Percentiles rank a stretch among this genome's conserved stretches.
These are phyloP conservation scores for Tephrocybe sp. DNA, from an alignment of 768 basidiomycete species.

Conservation along the genomic window DNA sequence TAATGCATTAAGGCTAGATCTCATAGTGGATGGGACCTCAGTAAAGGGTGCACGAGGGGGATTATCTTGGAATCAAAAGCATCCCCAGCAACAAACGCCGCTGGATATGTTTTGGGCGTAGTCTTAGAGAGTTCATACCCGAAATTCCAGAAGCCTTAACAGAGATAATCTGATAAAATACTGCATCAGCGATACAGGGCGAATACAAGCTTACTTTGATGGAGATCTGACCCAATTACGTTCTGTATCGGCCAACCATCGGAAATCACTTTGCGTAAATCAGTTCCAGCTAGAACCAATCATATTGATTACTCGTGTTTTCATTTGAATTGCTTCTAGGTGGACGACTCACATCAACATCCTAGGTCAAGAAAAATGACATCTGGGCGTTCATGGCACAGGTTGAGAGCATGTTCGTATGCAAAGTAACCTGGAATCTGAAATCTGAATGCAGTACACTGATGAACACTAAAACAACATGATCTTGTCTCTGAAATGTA, in stretches of 20 bases:
- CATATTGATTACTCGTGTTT: background rate
- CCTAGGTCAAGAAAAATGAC: conserved; percentile 23
- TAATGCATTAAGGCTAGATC: conserved; percentile 19
- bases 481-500: conserved; percentile 2
- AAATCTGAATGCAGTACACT: conserved; percentile 6
- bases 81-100: conserved; percentile 53
- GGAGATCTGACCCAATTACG: conserved; percentile 21
- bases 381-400: conserved; percentile 13
- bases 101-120: conserved; percentile 48
- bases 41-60: conserved; percentile 22
- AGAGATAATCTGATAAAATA: background rate
- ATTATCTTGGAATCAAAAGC: conserved; percentile 45
- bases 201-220: conserved; percentile 10
- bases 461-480: background rate
- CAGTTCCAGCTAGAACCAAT: conserved; percentile 17
- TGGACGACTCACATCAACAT: conserved; percentile 20
- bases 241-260: conserved; percentile 21
- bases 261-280: conserved; percentile 18
- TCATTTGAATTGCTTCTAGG: too few species aligned
- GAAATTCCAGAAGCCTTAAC: conserved; percentile 55
- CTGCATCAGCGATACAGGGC: background rate
- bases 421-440: conserved; percentile 17
- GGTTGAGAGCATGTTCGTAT: conserved; percentile 15
- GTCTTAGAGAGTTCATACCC: conserved; percentile 59
- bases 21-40: conserved; percentile 11